A percentile compares a stretch with the other conserved stretches of the same genome.
Evolutionary conservation across 2,329 filamentous ascomycete genomes (phyloP).

Genomic region (Coleophoma crateriformis): DNA sequence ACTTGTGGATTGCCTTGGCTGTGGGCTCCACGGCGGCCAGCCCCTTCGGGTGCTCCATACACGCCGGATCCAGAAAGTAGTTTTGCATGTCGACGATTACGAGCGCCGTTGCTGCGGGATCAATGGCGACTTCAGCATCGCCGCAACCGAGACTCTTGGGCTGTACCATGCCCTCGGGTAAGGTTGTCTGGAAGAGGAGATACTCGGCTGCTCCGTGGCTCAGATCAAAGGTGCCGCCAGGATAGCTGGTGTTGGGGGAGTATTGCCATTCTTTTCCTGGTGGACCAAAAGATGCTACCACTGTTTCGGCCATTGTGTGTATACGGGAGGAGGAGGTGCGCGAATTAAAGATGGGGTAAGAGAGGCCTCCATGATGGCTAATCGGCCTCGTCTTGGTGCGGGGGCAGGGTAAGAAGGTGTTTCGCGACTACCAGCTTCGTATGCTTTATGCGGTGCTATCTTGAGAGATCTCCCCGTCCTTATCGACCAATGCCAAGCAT

Average conservation of each 20-base stretch:
- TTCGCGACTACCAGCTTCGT: no score
- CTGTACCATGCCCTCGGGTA: conserved; percentile 16
- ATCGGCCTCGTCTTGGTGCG: no score
- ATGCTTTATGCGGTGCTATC: no score
- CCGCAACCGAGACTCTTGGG: conserved; percentile 12
- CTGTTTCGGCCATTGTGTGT: neutral
- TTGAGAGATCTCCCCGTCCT: no score
- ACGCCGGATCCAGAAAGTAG: conserved; percentile 40
- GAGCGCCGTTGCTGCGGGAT: conserved; percentile 36
- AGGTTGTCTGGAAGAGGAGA: conserved; percentile 20
- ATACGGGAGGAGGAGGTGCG: neutral
- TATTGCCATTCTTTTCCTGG: conserved; percentile 13
- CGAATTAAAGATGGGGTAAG: neutral
- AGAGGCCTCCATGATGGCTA: no score
- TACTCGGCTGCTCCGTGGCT: conserved; percentile 7
- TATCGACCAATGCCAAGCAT: no score
- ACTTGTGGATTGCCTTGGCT: conserved; percentile 36
- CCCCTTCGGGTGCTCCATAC: conserved; percentile 33
- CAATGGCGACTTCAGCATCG: conserved; percentile 27
- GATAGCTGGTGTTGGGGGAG: conserved; percentile 3
- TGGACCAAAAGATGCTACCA: conserved; percentile 11
- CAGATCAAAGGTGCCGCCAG: conserved; percentile 10
- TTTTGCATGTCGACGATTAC: conserved; percentile 50
- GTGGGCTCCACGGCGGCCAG: conserved; percentile 34
- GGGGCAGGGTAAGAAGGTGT: no score